Evolutionary conservation across 2,329 filamentous ascomycete genomes (phyloP).

Genomic region (Pezicula carpinea): DNA sequence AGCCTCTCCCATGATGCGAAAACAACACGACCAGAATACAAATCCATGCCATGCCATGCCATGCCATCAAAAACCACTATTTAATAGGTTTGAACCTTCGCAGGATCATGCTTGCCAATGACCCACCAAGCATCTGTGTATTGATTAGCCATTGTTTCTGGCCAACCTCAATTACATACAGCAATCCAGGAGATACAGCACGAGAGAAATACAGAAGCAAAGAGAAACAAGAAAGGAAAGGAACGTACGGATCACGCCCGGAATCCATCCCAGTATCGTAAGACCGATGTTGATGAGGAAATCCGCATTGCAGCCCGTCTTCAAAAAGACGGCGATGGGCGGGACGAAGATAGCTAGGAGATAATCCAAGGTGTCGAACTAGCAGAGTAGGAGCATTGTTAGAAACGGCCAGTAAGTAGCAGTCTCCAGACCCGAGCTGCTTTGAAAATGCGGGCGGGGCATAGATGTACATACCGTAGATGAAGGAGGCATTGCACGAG

Average conservation of each 20-base stretch:
- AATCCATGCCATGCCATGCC: too few species aligned
- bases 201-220: slow-evolving; percentile 3
- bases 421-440: too few species aligned
- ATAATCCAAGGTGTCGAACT: slow-evolving; percentile 23
- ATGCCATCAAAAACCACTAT: too few species aligned
- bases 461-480: slow-evolving; percentile 7
- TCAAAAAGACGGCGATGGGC: slow-evolving; percentile 30
- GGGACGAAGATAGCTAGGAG: slow-evolving; percentile 26
- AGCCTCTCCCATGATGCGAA: too few species aligned
- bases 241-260: slow-evolving; percentile 26
- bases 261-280: slow-evolving; percentile 30
- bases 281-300: slow-evolving; percentile 36
- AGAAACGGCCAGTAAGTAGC: neutral
- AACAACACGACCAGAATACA: too few species aligned
- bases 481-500: slow-evolving; percentile 6
- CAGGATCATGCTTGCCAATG: slow-evolving; percentile 23
- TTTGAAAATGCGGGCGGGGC: neutral
- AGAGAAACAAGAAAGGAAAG: neutral
- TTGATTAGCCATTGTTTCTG: too few species aligned
- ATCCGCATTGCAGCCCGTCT: slow-evolving; percentile 33
- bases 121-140: slow-evolving; percentile 25
- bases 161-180: neutral
- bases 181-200: neutral
- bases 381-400: slow-evolving; percentile 4
- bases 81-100: slow-evolving; percentile 2